Evolutionary conservation across 1,139 yeast genomes (phyloP).

Genomic region (Spathaspora sp.): DNA sequence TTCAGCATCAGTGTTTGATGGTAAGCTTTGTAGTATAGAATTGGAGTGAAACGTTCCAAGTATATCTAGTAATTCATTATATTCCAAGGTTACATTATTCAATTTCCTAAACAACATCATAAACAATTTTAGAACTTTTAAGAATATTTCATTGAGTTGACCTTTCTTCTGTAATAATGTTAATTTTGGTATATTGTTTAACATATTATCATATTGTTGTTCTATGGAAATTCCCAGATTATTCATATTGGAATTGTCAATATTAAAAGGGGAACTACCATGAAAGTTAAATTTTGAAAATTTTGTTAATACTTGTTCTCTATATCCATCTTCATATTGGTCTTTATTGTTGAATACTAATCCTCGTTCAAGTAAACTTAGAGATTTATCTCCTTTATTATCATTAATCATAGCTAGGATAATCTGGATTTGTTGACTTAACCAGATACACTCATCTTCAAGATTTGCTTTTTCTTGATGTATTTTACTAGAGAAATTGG

Average conservation of each 20-base stretch:
- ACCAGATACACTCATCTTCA: conserved; percentile 49
- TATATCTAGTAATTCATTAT: conserved; percentile 28
- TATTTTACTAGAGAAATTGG: conserved; percentile 31
- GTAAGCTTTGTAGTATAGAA: conserved; percentile 22
- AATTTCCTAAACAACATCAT: conserved; percentile 33
- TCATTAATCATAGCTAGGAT: conserved; percentile 45
- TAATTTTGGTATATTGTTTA: conserved; percentile 27
- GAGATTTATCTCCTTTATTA: conserved; percentile 25
- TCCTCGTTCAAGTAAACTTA: conserved; percentile 30
- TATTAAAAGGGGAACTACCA: conserved; percentile 16
- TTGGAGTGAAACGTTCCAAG: conserved; percentile 24
- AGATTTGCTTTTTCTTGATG: conserved; percentile 40
- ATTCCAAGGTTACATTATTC: conserved; percentile 25
- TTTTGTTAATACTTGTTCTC: conserved; percentile 26
- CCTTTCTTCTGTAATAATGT: conserved; percentile 33
- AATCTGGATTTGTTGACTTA: conserved; percentile 42
- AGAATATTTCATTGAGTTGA: conserved; percentile 35
- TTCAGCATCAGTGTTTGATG: conserved; percentile 32
- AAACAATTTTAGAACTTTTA: conserved; percentile 34
- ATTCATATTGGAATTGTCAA: background rate
- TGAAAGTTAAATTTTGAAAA: conserved; percentile 12
- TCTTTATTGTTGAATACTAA: conserved; percentile 29
- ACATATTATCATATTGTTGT: conserved; percentile 26
- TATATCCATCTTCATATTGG: conserved; percentile 34
- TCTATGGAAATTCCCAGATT: conserved; percentile 18